Evolutionary conservation across 2,329 filamentous ascomycete genomes (phyloP), one percentile per base, ranked within the genome.

Genomic region (Botrytis fragariae): DNA sequence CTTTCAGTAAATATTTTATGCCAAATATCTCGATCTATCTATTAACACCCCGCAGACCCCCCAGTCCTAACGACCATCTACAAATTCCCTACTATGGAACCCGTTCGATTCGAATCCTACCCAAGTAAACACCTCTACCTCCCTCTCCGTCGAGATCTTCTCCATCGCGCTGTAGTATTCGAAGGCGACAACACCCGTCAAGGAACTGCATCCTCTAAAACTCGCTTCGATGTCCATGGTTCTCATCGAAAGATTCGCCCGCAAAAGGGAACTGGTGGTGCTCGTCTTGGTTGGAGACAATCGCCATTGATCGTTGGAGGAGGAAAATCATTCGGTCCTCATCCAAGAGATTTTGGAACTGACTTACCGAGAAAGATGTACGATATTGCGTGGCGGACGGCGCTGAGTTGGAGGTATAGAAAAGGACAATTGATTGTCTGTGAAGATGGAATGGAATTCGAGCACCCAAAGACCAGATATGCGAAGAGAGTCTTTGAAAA

Each of bases 311-410:
- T 94, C 60, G 87, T 87, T 75, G 96, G 96, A 76, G 96, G 96
- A 83, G 95, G 94, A 83, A 95, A 97, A 78, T 86, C 90, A 0
- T 93, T 94, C 80, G 96, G 96, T n/a, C 96, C 96, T 42, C 91
- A 95, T 79, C 95, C 95, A 39, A 89, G 96, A 81, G 94, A 98
- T 84, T 99, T 99, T 81, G 89, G 89, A 74, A 97, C 95, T 35
- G 88, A 88, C 25, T 86, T 99, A 72, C 94, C 92, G 79, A 88
- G 88, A 81, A 98, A 98, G 85, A 89, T 97, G 65, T 99, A 99
- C 85, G 95, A 98, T 83, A 87, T 97, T 79, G 96, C 96, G 16
- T 98, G 94, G 93, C 90, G 96, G 81, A 98, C 93, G 61, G 96
- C 96, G 18, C 87, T 99, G 77, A 96, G 92, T 80, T 97, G 97